phyloP scores from a whole-genome alignment of 805 yeast species.

The Yarrowia deformans region DNA sequence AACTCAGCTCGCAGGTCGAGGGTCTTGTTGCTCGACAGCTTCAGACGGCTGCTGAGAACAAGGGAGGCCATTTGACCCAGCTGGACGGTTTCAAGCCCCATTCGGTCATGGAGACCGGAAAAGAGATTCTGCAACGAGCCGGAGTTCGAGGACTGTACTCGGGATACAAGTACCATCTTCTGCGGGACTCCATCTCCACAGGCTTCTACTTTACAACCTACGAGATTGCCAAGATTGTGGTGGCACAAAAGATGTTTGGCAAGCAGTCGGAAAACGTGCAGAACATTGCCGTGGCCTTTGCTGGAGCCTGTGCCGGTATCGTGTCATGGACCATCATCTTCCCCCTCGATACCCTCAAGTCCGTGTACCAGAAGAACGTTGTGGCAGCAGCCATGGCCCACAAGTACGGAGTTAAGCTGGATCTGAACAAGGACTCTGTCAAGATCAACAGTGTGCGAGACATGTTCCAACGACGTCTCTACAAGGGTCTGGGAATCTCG shows the following conservation, averaged over 20 bases:
- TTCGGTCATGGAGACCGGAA: constrained; percentile 57
- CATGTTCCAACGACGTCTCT: constrained; percentile 61
- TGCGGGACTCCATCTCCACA: constrained; percentile 73
- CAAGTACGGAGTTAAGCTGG: constrained; percentile 51
- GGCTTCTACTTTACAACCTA: constrained; percentile 78
- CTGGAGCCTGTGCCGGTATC: constrained; percentile 84
- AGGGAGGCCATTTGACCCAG: constrained; percentile 47
- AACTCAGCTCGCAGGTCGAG: constrained; percentile 77
- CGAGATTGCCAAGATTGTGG: constrained; percentile 69
- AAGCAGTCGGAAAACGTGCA: constrained; percentile 47
- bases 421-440: constrained; percentile 45
- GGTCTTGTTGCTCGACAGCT: constrained; percentile 51
- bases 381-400: constrained; percentile 67
- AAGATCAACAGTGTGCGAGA: constrained; percentile 41
- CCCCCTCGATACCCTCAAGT: constrained; percentile 82
- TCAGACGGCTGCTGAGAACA: constrained; percentile 48
- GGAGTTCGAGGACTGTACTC: constrained; percentile 74
- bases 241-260: constrained; percentile 46
- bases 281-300: constrained; percentile 61
- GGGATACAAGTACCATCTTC: constrained; percentile 71
- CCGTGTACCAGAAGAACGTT: constrained; percentile 75
- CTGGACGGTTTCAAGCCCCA: constrained; percentile 43
- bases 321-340: constrained; percentile 77
- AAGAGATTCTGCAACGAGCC: constrained; percentile 62
- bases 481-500: constrained; percentile 80